These are phyloP conservation scores for Chrysochromulina parva DNA, from an alignment of 78 protist genomes.

Conservation along the genomic window DNA sequence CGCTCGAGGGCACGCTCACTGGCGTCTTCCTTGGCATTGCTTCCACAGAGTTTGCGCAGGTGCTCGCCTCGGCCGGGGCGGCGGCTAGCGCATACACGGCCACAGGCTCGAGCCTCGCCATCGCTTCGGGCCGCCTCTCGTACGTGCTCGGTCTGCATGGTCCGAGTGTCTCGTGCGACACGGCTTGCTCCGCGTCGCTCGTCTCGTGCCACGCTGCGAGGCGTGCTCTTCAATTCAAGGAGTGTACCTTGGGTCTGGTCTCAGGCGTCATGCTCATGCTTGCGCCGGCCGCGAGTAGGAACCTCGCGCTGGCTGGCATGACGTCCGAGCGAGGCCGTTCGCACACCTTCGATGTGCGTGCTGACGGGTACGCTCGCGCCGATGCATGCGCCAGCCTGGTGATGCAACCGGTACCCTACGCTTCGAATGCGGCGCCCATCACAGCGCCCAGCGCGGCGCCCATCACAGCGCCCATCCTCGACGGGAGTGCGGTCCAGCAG, in stretches of 20 bases:
- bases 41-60: constrained; percentile 40
- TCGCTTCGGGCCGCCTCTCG: constrained; percentile 58
- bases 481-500: neutral
- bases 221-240: too few relatives aligned
- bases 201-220: constrained; percentile 68
- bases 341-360: neutral
- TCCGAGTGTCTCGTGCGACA: constrained; percentile 77
- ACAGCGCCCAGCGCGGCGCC: neutral
- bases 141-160: constrained; percentile 74
- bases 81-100: too few relatives aligned
- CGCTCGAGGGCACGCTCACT: neutral
- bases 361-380: constrained; percentile 37
- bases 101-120: neutral
- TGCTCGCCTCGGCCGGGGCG: too few relatives aligned
- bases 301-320: neutral
- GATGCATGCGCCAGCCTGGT: constrained; percentile 15
- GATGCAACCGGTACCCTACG: too few relatives aligned
- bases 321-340: neutral
- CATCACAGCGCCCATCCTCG: neutral
- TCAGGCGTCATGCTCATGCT: neutral
- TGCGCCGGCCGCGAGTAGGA: neutral
- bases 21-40: neutral
- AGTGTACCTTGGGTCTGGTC: constrained; percentile 57
- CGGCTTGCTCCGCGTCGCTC: constrained; percentile 85
- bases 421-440: neutral